phyloP scores from a whole-genome alignment of 1,284 basidiomycete genomes.

The Malassezia yamatoensis region DNA sequence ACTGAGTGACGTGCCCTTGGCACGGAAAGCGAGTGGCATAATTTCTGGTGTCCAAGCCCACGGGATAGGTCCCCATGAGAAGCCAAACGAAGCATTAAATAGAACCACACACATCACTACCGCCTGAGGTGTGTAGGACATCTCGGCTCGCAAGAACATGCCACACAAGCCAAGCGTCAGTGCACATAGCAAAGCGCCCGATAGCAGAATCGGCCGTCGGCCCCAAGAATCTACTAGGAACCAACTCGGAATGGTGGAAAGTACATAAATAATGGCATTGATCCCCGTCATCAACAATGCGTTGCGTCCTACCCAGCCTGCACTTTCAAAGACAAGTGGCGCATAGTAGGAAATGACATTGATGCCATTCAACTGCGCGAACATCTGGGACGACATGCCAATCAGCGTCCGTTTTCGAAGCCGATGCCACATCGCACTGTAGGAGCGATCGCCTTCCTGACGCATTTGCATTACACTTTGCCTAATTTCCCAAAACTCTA shows the following conservation, averaged over 20 bases:
- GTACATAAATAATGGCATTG: constrained; percentile 59
- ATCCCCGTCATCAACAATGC: constrained; percentile 92
- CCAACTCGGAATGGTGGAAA: constrained; percentile 58
- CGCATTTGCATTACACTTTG: constrained; percentile 54
- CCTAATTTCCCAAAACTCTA: constrained; percentile 86
- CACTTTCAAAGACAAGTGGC: constrained; percentile 53
- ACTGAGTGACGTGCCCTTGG: constrained; percentile 50
- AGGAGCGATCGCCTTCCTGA: constrained; percentile 61
- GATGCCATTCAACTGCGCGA: constrained; percentile 64
- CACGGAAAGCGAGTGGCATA: constrained; percentile 46
- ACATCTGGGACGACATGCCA: constrained; percentile 94
- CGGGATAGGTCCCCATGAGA: constrained; percentile 60
- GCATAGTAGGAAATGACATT: constrained; percentile 85
- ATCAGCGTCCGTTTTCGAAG: constrained; percentile 82
- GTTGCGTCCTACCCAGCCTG: constrained; percentile 93
- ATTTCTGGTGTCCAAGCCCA: constrained; percentile 75
- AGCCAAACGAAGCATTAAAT: constrained; percentile 84
- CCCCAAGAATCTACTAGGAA: constrained; percentile 88
- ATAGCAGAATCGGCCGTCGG: constrained; percentile 76
- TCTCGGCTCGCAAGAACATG: constrained; percentile 84
- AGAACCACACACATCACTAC: constrained; percentile 81
- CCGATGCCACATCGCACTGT: constrained; percentile 71
- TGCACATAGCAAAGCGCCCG: constrained; percentile 71
- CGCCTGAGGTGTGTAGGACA: constrained; percentile 59
- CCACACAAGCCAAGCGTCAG: constrained; percentile 66